These are phyloP conservation scores for Tuber melanosporum DNA, from an alignment of 495 filamentous ascomycete species.

Conservation along the genomic window DNA sequence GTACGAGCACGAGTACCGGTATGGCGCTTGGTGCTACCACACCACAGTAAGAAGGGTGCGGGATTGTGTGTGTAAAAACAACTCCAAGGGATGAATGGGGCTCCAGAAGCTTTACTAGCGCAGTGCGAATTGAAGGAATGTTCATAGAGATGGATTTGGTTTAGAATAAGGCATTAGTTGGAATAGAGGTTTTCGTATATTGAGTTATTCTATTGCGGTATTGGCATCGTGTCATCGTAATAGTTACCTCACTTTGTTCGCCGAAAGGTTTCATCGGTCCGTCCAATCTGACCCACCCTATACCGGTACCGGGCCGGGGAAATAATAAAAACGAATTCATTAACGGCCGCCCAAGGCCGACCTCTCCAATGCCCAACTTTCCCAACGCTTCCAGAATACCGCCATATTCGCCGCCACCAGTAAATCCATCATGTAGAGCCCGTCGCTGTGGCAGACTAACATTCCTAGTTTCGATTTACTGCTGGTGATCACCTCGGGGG, in stretches of 20 bases:
- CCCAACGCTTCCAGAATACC: conserved; percentile 89
- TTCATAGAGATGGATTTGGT: background rate
- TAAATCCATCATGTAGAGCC: conserved; percentile 90
- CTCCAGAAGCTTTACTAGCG: background rate
- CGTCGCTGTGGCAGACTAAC: conserved; percentile 81
- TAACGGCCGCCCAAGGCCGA: conserved; percentile 25
- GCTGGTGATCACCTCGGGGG: conserved; percentile 74
- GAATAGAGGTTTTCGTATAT: background rate
- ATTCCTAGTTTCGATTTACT: conserved; percentile 90
- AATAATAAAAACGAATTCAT: background rate
- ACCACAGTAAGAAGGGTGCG: background rate
- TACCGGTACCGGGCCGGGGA: background rate
- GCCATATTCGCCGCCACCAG: conserved; percentile 85
- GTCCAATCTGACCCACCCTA: background rate
- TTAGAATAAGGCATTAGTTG: background rate
- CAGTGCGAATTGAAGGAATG: background rate
- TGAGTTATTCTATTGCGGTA: background rate
- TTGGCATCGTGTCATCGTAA: background rate
- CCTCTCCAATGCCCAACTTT: conserved; percentile 46
- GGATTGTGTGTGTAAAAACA: background rate
- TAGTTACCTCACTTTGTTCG: background rate
- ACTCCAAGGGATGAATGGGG: background rate
- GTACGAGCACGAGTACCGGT: too few species aligned
- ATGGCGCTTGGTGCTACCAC: background rate
- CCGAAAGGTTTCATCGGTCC: background rate